Evolutionary conservation across 2,329 filamentous ascomycete species (phyloP), one percentile per base, ranked within the genome.

Genomic region (Beauveria sp.): DNA sequence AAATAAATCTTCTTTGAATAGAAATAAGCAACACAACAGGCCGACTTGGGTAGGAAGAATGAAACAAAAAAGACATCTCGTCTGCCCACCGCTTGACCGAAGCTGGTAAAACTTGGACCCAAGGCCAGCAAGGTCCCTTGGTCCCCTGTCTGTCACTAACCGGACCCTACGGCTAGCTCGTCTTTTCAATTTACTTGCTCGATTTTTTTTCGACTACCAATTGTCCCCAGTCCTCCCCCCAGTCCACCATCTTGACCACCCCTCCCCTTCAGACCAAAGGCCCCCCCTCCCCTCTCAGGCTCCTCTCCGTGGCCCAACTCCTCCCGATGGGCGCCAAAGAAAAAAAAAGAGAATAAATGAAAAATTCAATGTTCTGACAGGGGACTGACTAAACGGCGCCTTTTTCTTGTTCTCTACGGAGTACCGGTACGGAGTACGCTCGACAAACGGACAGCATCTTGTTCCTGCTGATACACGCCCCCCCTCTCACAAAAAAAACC

Each of bases 251-350:
- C 52, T 55, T 43, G 20, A 55, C 52, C 34, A 53, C 28, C n/a
- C 50, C 40, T 14, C 31, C 34, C 34, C 38, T 31, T 12, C n/a
- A 12, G 22, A 49, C 24, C 22, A 48, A 14, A 28, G 8, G 46
- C 22, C 20, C 20, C n/a, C 20, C 45, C 45, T 22, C 9, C 50
- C 38, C 34, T 22, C 34, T 54, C 38, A 43, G 51, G 51, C 51
- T 54, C 51, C 34, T 54, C 16, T 54, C 50, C 22, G 51, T 54
- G 20, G 38, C 51, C 51, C 51, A 54, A 54, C 51, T 54, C 51
- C 38, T 18, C 34, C 51, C 31, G 16, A 18, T 54, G 49, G 24
- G 22, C 24, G n/a, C 14, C 31, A 22, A 26, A 22, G 16, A 55
- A 55, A 24, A n/a, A 43, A 45, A 12, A 3, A 14, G 12, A 31